Evolutionary conservation across 2,329 filamentous ascomycete species (phyloP), one percentile per base, ranked within the genome.

Genomic region (Alternaria consortialis): DNA sequence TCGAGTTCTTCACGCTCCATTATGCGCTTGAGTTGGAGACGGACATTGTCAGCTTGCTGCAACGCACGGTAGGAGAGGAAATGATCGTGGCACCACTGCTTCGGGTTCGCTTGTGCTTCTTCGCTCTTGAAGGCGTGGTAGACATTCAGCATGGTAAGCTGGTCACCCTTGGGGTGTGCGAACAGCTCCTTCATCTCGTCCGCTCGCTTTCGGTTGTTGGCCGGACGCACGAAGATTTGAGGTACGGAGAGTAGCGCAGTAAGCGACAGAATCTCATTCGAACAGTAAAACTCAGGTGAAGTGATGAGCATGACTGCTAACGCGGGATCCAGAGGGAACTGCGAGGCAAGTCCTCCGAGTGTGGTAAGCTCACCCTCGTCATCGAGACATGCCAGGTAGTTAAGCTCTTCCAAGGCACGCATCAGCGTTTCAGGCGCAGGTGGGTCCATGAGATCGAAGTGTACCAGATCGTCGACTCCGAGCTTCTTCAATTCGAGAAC

Each of bases 381-480:
- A 74, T 99, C 94, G 6, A 99, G 87, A 79, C 95, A 98, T 13
- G 94, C 93, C 15, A 99, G 86, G 78, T 97, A 99, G 80, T 99
- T 99, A 58, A 99, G 88, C 82, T 99, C 95, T 79, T 99, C 95
- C 23, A 99, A 84, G 3, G 95, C 95, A 69, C 96, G 89, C 94
- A 99, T 99, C 80, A 99, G 90, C 9, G 96, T 99, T 82, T 99
- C 96, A 0, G 95, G 96, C 1, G 96, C 94, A 0, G 95, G 95
- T 25, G 95, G 95, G 72, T 99, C 95, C 94, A 99, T 98, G 48
- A 99, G 86, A 77, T 99, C 96, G 75, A 99, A 99, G 81, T 99
- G 95, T 11, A 99, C 95, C 51, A 99, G 84, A 79, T 99, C 95
- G 69, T 97, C 89, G 29, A 99, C 89, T 44, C 95, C 95, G 39